These are phyloP conservation scores for Paramyrothecium roridum DNA, from an alignment of 2,329 filamentous ascomycete species.

Conservation along the genomic window DNA sequence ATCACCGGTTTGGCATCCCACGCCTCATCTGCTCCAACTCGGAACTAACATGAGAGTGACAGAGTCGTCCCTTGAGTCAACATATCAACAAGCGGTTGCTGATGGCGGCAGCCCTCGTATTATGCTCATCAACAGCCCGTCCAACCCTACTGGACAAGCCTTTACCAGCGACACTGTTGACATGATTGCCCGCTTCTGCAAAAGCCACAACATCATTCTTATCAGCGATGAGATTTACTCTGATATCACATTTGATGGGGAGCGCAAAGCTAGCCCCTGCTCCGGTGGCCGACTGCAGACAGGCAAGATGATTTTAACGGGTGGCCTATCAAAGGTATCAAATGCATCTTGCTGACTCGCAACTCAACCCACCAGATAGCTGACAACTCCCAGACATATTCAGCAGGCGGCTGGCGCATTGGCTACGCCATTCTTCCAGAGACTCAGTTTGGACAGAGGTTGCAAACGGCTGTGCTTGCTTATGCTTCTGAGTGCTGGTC, in stretches of 20 bases:
- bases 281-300: not conserved
- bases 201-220: not conserved
- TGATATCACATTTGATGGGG: not conserved
- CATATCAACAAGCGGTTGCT: not conserved
- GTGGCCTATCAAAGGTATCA: not conserved
- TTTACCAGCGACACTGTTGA: not conserved
- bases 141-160: not conserved
- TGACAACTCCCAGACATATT: not conserved
- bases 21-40: not conserved
- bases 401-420: not conserved
- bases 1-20: not conserved
- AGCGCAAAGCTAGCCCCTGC: not conserved
- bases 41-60: not conserved
- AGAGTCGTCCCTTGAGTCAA: not conserved
- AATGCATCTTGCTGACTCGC: not conserved
- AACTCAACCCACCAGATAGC: not conserved
- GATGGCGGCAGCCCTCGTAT: not conserved
- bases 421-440: not conserved
- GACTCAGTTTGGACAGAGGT: not conserved
- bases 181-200: not conserved
- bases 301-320: not conserved
- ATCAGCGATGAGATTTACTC: slow-evolving; percentile 1
- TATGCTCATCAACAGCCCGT: not conserved
- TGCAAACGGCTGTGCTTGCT: not conserved
- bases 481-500: slow-evolving; percentile 2